Base-by-base conservation (phyloP, 495 filamentous ascomycete species). In the Penicillium diatomitis region DNA sequence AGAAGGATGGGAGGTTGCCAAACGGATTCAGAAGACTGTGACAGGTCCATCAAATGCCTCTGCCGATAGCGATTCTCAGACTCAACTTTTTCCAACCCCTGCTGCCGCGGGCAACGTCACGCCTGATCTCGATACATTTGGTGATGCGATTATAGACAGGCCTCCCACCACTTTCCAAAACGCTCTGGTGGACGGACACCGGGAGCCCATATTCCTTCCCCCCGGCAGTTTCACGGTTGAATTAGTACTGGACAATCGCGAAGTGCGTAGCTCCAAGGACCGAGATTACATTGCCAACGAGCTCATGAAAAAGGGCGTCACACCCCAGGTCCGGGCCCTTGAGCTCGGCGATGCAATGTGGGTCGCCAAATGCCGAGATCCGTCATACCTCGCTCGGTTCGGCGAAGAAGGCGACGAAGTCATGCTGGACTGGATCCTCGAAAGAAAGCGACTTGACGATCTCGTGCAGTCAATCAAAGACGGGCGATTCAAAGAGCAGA, bases 391-490 rank as follows among this genome's bases (percentile, higher is more conserved):
- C 7, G 53, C 74, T 3, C 73, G 68, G 2, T 65, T 73, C 46
- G 78, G 78, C 41, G 76, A 77, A 41, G 82, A 87, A 65, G 76
- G 84, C n/a, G 79, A 86, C 48, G 88, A 92, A 63, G 67, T 79
- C 4, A 80, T 88, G 37, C 71, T 94, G 5, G 87, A 91, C 60
- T 88, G 80, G 71, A 86, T 94, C 31, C 75, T 91, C 0, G 88
- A 94, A 65, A 78, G 88, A 42, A 94, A 94, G 57, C 76, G 88
- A 3, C 75, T 90, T 0, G 88, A 94, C 54, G 88, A 94, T 63
- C 72, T 94, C 4, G 72, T 92, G 6, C 69, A 76, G 29, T 88
- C 84, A 40, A 87, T 92, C 61, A 90, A 85, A 62, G 88, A 92
- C 45, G 86, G 87, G 0, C 80, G 88, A 0, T 92, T 90, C 56